These are phyloP conservation scores for Claviceps humidiphila DNA, from an alignment of 2,329 filamentous ascomycete species.

Conservation along the genomic window DNA sequence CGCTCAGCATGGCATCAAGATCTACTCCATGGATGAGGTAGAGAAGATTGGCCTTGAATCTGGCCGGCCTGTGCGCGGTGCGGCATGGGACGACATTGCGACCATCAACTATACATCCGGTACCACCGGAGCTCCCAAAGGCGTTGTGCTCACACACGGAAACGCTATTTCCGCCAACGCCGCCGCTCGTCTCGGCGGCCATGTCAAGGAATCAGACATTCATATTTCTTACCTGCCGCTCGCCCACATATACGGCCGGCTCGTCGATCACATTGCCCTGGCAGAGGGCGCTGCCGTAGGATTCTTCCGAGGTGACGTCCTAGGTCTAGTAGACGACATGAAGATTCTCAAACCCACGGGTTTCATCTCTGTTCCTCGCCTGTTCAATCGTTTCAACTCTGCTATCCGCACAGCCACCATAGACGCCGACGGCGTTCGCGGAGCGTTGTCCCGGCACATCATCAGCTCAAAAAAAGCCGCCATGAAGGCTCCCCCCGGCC, in stretches of 20 bases:
- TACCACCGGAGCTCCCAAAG: slow-evolving; percentile 72
- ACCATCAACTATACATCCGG: slow-evolving; percentile 90
- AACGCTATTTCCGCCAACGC: slow-evolving; percentile 66
- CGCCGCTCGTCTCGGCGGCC: slow-evolving; percentile 41
- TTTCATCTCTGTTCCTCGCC: slow-evolving; percentile 78
- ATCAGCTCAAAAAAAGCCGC: slow-evolving; percentile 68
- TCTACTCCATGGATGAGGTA: slow-evolving; percentile 69
- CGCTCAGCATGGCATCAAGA: slow-evolving; percentile 56
- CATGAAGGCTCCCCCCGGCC: slow-evolving; percentile 56
- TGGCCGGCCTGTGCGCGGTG: slow-evolving; percentile 57
- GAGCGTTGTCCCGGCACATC: slow-evolving; percentile 66
- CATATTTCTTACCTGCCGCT: slow-evolving; percentile 81
- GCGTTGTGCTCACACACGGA: slow-evolving; percentile 68
- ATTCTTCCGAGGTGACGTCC: slow-evolving; percentile 87
- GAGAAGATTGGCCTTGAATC: slow-evolving; percentile 66
- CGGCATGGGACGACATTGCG: slow-evolving; percentile 60
- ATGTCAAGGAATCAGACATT: slow-evolving; percentile 41
- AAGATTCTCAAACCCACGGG: slow-evolving; percentile 72
- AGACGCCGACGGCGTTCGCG: slow-evolving; percentile 66
- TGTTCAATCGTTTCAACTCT: slow-evolving; percentile 82
- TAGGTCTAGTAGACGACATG: slow-evolving; percentile 78
- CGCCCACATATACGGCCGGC: slow-evolving; percentile 85
- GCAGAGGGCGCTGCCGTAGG: slow-evolving; percentile 64
- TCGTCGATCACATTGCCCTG: slow-evolving; percentile 65
- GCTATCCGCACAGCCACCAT: slow-evolving; percentile 70